Conservation (phyloP, 129 eudicot genomes). For the Oenanthe sinensis region DNA sequence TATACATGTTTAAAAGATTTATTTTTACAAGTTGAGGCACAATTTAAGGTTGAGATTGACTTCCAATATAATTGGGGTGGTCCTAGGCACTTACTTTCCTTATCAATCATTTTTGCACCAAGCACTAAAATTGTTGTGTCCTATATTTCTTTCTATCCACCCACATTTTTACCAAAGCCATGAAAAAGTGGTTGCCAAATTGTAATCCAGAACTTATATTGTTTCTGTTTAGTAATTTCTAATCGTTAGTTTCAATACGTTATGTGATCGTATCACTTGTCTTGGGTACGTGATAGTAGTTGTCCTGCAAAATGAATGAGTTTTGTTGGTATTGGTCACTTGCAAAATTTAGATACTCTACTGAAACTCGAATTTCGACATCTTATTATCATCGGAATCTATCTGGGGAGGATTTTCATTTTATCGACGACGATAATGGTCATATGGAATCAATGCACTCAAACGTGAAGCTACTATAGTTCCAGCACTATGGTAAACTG, state of each 20-base stretch:
- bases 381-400: neutral
- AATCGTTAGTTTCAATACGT: too few species aligned
- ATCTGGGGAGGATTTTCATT: neutral
- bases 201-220: neutral
- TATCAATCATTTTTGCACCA: neutral
- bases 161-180: neutral
- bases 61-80: neutral
- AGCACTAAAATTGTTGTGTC: neutral
- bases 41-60: neutral
- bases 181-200: neutral
- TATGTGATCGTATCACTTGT: neutral
- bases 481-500: neutral
- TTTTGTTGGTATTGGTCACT: neutral
- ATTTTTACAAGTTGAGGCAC: neutral
- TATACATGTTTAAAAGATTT: neutral
- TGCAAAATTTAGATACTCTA: neutral
- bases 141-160: too few species aligned
- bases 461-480: neutral
- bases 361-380: neutral
- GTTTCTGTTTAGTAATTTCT: neutral
- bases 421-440: neutral
- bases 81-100: neutral
- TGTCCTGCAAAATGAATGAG: too few species aligned
- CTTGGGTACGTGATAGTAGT: too few species aligned
- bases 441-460: neutral